Evolutionary conservation across 495 filamentous ascomycete genomes (phyloP), one percentile per base, ranked within the genome.

Genomic region (Pyrenula aspistea): DNA sequence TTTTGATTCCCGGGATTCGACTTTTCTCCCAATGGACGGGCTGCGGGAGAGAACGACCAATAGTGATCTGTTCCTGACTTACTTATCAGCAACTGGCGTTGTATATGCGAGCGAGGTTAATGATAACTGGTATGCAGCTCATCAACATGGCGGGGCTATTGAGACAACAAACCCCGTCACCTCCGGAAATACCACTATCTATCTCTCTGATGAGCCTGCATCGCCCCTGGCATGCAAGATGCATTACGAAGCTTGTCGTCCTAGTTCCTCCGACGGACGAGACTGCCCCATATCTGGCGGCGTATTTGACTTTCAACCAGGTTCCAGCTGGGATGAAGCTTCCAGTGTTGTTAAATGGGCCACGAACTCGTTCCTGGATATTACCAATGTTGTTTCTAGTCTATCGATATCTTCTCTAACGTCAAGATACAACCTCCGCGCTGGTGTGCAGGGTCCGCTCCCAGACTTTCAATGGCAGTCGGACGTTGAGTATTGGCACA

Each of bases 391-490:
- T 22, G 20, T 12, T 55, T 21, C 19, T 50, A 8, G 15, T n/a
- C 53, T 12, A 59, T 0, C 25, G 24, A 19, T 50, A 53, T 12
- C 53, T 52, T 10, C 11, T 12, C 19, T 51, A 49, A 10, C 36
- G 12, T 21, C n/a, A 2, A 2, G 31, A 23, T 21, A 42, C 25
- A 49, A 1, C n/a, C 54, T 22, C n/a, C 15, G 21, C 55, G 11
- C 1, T 8, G 20, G 22, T 2, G 1, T 50, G 53, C 10, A 23
- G 42, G n/a, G 54, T 56, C 12, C 36, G 51, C 31, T 62, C 1
- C 19, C 60, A 2, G 19, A 25, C 12, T 55, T 56, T 24, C 60
- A 62, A 19, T 62, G 60, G 60, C 57, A 59, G 24, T 10, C 25
- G 10, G 57, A 60, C 25, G 60, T 62, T 21, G 23, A 15, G 1